Conservation (phyloP, 495 filamentous ascomycete species). For the Penicillium subrubescens region DNA sequence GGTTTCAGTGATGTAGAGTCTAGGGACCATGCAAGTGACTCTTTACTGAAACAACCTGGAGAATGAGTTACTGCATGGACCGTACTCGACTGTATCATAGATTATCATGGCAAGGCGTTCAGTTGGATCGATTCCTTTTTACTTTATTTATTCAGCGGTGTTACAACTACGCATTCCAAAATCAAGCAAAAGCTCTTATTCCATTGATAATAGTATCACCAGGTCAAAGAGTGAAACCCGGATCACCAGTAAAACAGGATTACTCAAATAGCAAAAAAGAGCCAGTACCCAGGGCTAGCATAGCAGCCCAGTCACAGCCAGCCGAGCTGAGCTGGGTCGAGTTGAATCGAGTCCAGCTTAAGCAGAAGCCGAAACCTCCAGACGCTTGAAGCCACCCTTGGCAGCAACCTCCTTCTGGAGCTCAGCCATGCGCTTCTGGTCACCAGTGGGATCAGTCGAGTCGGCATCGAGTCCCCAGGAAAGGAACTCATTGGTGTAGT, state of each 20-base stretch:
- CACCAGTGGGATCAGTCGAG: constrained; percentile 61
- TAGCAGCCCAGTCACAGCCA: background rate
- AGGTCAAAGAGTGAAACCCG: constrained; percentile 27
- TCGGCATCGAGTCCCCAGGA: constrained; percentile 62
- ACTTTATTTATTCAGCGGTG: background rate
- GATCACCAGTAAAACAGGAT: background rate
- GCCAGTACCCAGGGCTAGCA: background rate
- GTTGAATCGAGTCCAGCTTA: constrained; percentile 11
- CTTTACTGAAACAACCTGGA: background rate
- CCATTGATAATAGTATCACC: constrained; percentile 8
- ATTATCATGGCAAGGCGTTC: background rate
- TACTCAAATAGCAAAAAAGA: background rate
- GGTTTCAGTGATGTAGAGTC: constrained; percentile 14
- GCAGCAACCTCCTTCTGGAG: constrained; percentile 59
- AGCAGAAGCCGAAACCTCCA: constrained; percentile 38
- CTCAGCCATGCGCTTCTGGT: constrained; percentile 66
- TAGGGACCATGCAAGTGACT: constrained; percentile 3
- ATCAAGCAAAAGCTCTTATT: constrained; percentile 8
- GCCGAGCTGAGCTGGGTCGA: background rate
- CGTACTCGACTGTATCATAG: background rate
- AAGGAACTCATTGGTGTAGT: constrained; percentile 69
- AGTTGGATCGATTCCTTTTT: background rate
- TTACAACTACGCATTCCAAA: background rate
- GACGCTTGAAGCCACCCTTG: constrained; percentile 48
- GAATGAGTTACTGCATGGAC: background rate